Conservation (phyloP, 306 rosid species). For the Lagenaria siceraria region DNA sequence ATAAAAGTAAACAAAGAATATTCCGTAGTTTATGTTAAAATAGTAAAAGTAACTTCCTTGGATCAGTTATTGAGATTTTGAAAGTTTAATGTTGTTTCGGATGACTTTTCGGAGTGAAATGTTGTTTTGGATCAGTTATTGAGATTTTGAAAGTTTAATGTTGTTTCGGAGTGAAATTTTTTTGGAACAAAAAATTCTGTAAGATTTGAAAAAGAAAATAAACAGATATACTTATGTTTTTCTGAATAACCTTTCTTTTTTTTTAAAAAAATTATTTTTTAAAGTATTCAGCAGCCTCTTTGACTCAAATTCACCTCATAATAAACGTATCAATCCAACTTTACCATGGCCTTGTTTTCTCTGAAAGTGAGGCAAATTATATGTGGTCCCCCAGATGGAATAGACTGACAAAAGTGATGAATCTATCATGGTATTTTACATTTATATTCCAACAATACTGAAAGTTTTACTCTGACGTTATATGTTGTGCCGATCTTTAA, state of each 20-base stretch:
- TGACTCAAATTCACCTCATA: background rate
- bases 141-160: background rate
- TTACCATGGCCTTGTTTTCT: background rate
- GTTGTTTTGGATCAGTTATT: background rate
- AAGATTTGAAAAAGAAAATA: too few relatives aligned
- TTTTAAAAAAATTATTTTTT: too few relatives aligned
- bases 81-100: background rate
- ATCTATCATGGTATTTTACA: background rate
- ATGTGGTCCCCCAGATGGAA: background rate
- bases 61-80: background rate
- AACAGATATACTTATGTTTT: too few relatives aligned
- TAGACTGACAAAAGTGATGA: background rate
- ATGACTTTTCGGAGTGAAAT: too few relatives aligned
- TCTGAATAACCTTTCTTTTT: too few relatives aligned
- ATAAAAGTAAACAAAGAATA: background rate
- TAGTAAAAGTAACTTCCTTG: background rate
- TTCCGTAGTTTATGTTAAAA: background rate
- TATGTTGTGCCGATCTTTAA: too few relatives aligned
- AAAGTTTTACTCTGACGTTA: background rate
- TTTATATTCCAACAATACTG: background rate
- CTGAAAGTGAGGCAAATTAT: background rate
- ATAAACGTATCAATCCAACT: background rate
- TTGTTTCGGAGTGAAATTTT: too few relatives aligned
- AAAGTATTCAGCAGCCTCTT: background rate
- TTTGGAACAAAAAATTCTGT: too few relatives aligned